A percentile compares a stretch with the other conserved stretches of the same genome.
Evolutionary conservation across 345 rosid genomes (phyloP).

Genomic region (Salix suchowensis): DNA sequence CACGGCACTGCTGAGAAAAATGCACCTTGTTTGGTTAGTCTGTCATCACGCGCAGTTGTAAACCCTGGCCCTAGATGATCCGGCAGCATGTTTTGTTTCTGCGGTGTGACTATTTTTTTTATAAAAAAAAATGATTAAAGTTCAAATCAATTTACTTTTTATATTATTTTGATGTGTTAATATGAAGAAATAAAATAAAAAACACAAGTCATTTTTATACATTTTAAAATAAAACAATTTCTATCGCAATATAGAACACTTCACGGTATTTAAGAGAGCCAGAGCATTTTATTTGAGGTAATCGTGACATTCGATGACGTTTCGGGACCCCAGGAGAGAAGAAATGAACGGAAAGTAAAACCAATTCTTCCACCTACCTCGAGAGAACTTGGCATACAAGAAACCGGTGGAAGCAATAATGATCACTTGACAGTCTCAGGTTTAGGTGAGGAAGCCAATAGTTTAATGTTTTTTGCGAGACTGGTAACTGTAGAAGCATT

Average conservation of each 20-base stretch:
- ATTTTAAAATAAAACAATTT: too few relatives aligned
- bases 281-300: not conserved
- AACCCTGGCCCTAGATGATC: not conserved
- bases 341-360: too few relatives aligned
- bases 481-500: conserved; percentile 2
- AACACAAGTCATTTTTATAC: too few relatives aligned
- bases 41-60: not conserved
- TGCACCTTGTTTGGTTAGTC: not conserved
- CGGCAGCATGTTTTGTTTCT: too few relatives aligned
- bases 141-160: too few relatives aligned
- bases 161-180: too few relatives aligned
- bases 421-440: conserved; percentile 6
- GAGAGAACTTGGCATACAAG: conserved; percentile 10
- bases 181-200: too few relatives aligned
- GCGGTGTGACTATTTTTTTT: too few relatives aligned
- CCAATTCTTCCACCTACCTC: too few relatives aligned
- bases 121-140: too few relatives aligned
- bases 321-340: not conserved
- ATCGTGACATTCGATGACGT: conserved; percentile 3
- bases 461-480: not conserved
- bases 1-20: not conserved
- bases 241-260: too few relatives aligned
- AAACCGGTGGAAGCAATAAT: conserved; percentile 3
- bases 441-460: conserved; percentile 17
- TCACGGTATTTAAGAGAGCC: too few relatives aligned